Evolutionary conservation across 208 protist species (phyloP), one percentile per base, ranked within the genome.

Genomic region (Wallacemonas sp.): DNA sequence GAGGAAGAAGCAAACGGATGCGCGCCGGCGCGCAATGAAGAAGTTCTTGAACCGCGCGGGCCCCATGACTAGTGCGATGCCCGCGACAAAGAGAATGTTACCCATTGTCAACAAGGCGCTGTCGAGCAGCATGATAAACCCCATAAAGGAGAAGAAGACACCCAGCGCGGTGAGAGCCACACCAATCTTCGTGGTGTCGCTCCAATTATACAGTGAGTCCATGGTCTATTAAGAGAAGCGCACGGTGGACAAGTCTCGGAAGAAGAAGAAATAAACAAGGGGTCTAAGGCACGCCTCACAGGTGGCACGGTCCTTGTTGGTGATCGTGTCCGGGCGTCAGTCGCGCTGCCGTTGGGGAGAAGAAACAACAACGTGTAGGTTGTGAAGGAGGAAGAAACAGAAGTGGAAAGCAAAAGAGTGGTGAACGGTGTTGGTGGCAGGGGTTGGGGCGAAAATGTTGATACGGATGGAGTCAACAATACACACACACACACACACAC

Each of bases 161-260:
- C 92, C 92, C 10, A 97, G 76, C 5, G 78, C 86, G 1, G 92
- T 95, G 23, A 95, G 76, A 3, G 77, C 84, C 20, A 97, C 87
- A 4, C 92, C 92, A 59, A 97, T 90, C 71, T 97, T 97, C 7
- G 88, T 94, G 31, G 79, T 77, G 61, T 97, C 92, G 72, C 77
- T 94, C 88, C 87, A 93, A 45, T 81, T 89, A 65, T 95, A 94
- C 10, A 97, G 73, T 2, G 87, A 94, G 57, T 97, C 92, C 92
- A 97, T 94, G 1, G n/a, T 29, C 4, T 3, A 5, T 23, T 26
- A n/a, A n/a, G n/a, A n/a, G n/a, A n/a, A n/a, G n/a, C n/a, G n/a
- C n/a, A n/a, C n/a, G 36, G 7, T 41, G 10, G 10, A 16, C 36
- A 7, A 41, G 36, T 14, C 7, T 7, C 14, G 36, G 36, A 41